Conservation (phyloP, 805 yeast species). For the Cyberlindnera galapagoensis region DNA sequence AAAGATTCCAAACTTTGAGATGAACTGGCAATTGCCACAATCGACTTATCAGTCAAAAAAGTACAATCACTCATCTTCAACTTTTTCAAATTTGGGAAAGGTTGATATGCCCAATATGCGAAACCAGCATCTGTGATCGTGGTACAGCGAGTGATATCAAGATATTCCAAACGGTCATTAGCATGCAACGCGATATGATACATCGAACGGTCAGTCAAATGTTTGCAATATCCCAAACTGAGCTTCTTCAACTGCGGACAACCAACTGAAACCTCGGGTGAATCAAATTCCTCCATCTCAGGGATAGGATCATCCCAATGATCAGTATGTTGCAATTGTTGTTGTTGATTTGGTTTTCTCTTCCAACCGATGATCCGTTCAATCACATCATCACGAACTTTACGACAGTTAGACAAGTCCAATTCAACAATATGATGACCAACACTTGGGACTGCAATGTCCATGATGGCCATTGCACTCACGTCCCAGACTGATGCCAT, state of each 20-base stretch:
- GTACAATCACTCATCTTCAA: slow-evolving; percentile 68
- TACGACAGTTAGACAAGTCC: slow-evolving; percentile 67
- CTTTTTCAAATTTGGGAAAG: slow-evolving; percentile 45
- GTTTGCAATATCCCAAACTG: slow-evolving; percentile 69
- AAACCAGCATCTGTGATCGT: slow-evolving; percentile 74
- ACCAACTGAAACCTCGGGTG: slow-evolving; percentile 32
- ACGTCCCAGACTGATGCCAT: slow-evolving; percentile 76
- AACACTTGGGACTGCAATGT: slow-evolving; percentile 57
- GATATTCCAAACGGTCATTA: slow-evolving; percentile 43
- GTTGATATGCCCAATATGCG: slow-evolving; percentile 52
- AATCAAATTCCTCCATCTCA: slow-evolving; percentile 26
- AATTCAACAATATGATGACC: slow-evolving; percentile 53
- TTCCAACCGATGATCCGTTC: slow-evolving; percentile 62
- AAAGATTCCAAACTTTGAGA: slow-evolving; percentile 51
- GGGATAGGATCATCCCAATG: slow-evolving; percentile 21
- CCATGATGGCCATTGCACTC: slow-evolving; percentile 78
- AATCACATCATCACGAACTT: slow-evolving; percentile 64
- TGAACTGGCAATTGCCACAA: slow-evolving; percentile 53
- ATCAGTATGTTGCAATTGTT: neutral
- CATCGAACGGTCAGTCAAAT: slow-evolving; percentile 64
- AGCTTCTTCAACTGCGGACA: slow-evolving; percentile 51
- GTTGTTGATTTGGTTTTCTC: slow-evolving; percentile 6
- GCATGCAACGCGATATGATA: slow-evolving; percentile 54
- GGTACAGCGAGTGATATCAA: slow-evolving; percentile 70
- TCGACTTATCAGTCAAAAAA: slow-evolving; percentile 59